Conservation (phyloP, 257 asterid species). For the Nicotiana sylvestris region DNA sequence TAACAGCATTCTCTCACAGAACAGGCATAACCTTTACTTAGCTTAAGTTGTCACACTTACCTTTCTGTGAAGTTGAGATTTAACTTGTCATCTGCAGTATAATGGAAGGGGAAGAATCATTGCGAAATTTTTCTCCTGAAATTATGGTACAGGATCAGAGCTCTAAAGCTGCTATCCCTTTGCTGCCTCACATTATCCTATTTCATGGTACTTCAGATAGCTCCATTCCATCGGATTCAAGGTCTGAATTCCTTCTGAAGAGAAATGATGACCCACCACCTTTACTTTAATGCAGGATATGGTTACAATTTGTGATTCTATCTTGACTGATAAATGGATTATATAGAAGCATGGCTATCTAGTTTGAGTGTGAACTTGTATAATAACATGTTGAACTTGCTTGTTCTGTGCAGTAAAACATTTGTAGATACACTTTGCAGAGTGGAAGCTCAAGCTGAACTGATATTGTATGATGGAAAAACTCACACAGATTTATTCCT, state of each 20-base stretch:
- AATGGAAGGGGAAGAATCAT: conserved; percentile 88
- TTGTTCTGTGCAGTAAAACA: conserved; percentile 46
- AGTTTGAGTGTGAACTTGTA: not conserved
- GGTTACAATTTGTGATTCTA: not conserved
- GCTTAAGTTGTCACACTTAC: not conserved
- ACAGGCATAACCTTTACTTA: not conserved
- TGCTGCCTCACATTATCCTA: conserved; percentile 71
- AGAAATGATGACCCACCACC: not conserved
- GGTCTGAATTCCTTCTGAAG: conserved; percentile 43
- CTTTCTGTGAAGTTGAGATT: conserved; percentile 4
- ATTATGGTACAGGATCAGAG: conserved; percentile 41
- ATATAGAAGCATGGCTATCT: too few relatives aligned
- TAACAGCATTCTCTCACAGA: conserved; percentile 4
- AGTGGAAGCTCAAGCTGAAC: conserved; percentile 69
- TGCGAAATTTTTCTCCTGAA: conserved; percentile 83
- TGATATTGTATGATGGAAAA: conserved; percentile 72
- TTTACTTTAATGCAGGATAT: not conserved
- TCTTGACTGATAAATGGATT: not conserved
- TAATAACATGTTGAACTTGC: conserved; percentile 1
- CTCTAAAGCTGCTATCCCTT: conserved; percentile 33
- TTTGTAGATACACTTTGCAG: conserved; percentile 52
- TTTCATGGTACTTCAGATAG: conserved; percentile 79
- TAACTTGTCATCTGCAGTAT: conserved; percentile 44
- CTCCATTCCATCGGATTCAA: conserved; percentile 75
- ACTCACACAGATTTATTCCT: conserved; percentile 93